Percentiles rank a stretch among this genome's conserved stretches.
These are phyloP conservation scores for Plasmodium billcollinsi DNA, from an alignment of 169 alveolate genomes.

Conservation along the genomic window DNA sequence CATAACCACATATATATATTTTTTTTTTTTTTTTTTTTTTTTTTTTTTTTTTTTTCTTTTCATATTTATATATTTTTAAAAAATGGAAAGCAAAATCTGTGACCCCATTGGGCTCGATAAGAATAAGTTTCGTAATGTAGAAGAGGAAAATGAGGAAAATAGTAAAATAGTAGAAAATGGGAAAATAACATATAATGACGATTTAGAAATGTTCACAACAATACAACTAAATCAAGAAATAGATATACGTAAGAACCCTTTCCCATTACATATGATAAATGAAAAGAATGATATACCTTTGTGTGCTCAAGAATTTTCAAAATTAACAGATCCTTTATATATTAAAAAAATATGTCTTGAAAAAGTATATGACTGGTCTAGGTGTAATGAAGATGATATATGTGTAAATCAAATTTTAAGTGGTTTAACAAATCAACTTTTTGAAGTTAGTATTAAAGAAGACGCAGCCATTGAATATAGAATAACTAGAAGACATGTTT, in stretches of 20 bases:
- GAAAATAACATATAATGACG: slow-evolving; percentile 11
- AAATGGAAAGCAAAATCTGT: not conserved
- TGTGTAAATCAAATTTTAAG: slow-evolving; percentile 81
- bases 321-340: slow-evolving; percentile 79
- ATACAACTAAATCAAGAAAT: slow-evolving; percentile 68
- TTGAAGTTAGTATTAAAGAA: slow-evolving; percentile 78
- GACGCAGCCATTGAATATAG: slow-evolving; percentile 44
- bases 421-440: slow-evolving; percentile 82
- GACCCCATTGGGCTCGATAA: not conserved
- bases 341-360: slow-evolving; percentile 79
- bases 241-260: slow-evolving; percentile 57
- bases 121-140: not conserved
- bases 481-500: slow-evolving; percentile 66
- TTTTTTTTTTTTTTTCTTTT: too few relatives aligned
- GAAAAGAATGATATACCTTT: slow-evolving; percentile 73
- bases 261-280: slow-evolving; percentile 53
- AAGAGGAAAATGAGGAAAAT: slow-evolving; percentile 4
- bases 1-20: too few relatives aligned
- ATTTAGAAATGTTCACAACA: slow-evolving; percentile 50
- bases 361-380: slow-evolving; percentile 79
- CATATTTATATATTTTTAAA: not conserved
- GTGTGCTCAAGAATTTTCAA: slow-evolving; percentile 79
- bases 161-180: slow-evolving; percentile 1
- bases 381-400: slow-evolving; percentile 61
- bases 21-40: too few relatives aligned